A percentile compares a stretch with the other conserved stretches of the same genome.
phyloP scores from a whole-genome alignment of 2,329 filamentous ascomycete genomes.

The Eutypella sp. region DNA sequence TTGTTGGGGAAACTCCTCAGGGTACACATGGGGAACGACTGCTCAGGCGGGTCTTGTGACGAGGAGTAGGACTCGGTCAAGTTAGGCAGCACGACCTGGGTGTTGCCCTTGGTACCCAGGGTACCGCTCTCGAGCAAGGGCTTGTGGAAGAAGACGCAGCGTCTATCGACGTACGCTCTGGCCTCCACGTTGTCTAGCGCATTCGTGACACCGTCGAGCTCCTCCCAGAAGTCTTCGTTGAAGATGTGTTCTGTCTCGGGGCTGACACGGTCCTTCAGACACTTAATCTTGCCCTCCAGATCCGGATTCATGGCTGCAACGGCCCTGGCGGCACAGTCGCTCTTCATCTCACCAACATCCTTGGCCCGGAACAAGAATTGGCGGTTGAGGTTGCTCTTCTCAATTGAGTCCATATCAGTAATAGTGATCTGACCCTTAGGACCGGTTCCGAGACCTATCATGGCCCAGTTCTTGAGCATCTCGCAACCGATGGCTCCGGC shows the following conservation, averaged over 20 bases:
- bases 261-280: conserved; percentile 84
- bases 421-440: conserved; percentile 85
- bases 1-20: conserved; percentile 95
- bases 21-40: conserved; percentile 99
- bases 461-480: conserved; percentile 99
- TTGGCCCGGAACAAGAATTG: conserved; percentile 93
- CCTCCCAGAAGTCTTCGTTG: conserved; percentile 86
- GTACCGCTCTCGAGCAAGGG: conserved; percentile 94
- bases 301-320: conserved; percentile 96
- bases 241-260: conserved; percentile 91
- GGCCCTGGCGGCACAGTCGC: conserved; percentile 84
- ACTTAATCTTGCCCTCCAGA: conserved; percentile 76
- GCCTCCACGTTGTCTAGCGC: conserved; percentile 97
- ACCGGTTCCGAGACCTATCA: conserved; percentile 91
- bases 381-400: conserved; percentile 97
- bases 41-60: conserved; percentile 95
- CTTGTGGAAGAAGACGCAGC: conserved; percentile 98
- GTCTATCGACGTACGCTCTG: conserved; percentile 89
- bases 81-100: conserved; percentile 85
- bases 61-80: conserved; percentile 96
- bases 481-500: conserved; percentile 97
- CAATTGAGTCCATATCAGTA: conserved; percentile 97
- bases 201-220: conserved; percentile 88
- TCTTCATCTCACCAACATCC: conserved; percentile 96
- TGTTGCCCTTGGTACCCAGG: conserved; percentile 98